Conservation (phyloP, 768 basidiomycete species). For the Pleurotus pulmonarius region DNA sequence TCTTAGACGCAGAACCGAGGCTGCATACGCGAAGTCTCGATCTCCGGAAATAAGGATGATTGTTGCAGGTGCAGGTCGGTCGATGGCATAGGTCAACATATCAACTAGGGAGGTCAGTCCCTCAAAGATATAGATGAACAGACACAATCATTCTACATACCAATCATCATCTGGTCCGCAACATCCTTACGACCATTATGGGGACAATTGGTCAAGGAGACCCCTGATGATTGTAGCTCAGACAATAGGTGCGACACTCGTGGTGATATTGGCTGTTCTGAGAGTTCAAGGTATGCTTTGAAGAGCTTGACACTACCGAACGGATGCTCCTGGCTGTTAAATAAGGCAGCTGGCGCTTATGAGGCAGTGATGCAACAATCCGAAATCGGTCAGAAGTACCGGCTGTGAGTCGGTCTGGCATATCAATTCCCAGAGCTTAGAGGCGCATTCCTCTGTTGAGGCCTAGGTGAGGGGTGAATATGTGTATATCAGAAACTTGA, state of each 20-base stretch:
- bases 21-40: slow-evolving; percentile 63
- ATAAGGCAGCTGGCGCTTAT: background rate
- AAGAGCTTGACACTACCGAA: slow-evolving; percentile 49
- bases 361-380: background rate
- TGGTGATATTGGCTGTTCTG: slow-evolving; percentile 32
- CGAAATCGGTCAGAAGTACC: background rate
- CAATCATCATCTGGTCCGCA: slow-evolving; percentile 46
- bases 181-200: slow-evolving; percentile 34
- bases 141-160: slow-evolving; percentile 22
- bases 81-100: slow-evolving; percentile 62
- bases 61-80: slow-evolving; percentile 49
- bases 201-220: slow-evolving; percentile 36
- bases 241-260: slow-evolving; percentile 25
- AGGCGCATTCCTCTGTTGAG: no score
- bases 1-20: slow-evolving; percentile 53
- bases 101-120: slow-evolving; percentile 41
- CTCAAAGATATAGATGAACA: background rate
- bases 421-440: no score
- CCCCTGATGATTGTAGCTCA: slow-evolving; percentile 45
- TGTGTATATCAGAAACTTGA: no score
- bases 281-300: slow-evolving; percentile 53
- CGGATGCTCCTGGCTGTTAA: slow-evolving; percentile 32
- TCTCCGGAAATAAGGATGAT: slow-evolving; percentile 67
- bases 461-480: no score
- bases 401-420: no score